Evolutionary conservation across 169 alveolate species (phyloP).

Genomic region (Perkinsus olseni): DNA sequence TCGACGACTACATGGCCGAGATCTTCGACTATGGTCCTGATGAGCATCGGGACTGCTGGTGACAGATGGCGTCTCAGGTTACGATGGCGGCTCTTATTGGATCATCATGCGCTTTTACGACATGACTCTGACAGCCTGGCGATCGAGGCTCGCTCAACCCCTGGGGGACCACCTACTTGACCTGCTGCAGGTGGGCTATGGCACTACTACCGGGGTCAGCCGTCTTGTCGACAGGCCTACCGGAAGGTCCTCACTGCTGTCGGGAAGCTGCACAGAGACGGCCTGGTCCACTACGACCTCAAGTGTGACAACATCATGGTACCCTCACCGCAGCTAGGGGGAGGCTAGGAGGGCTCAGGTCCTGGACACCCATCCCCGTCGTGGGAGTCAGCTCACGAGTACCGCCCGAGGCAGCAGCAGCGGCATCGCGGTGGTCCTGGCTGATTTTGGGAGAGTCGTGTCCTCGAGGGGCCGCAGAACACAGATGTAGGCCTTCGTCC

Average conservation of each 20-base stretch:
- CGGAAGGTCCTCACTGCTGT: conserved; percentile 69
- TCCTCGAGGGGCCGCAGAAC: conserved; percentile 65
- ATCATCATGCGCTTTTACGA: conserved; percentile 72
- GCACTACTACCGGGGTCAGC: neutral
- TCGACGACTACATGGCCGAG: conserved; percentile 65
- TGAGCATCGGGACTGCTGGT: neutral
- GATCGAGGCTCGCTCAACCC: conserved; percentile 41
- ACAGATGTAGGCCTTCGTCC: neutral
- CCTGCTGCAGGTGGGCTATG: conserved; percentile 31
- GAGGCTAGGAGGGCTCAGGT: neutral
- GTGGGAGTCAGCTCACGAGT: too few species aligned
- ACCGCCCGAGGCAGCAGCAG: too few species aligned
- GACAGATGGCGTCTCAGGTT: conserved; percentile 33
- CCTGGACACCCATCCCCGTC: neutral
- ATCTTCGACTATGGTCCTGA: conserved; percentile 53
- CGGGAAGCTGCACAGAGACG: conserved; percentile 63
- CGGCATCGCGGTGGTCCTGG: conserved; percentile 51
- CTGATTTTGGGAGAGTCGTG: conserved; percentile 80
- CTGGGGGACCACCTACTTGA: conserved; percentile 53
- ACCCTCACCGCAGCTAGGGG: conserved; percentile 7
- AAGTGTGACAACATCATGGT: conserved; percentile 82
- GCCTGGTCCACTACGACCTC: conserved; percentile 81
- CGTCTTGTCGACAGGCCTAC: conserved; percentile 26
- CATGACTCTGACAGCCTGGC: conserved; percentile 63
- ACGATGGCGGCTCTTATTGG: conserved; percentile 57